Conservation (phyloP, 2,329 filamentous ascomycete species). For the Pseudonectria foliicola region DNA sequence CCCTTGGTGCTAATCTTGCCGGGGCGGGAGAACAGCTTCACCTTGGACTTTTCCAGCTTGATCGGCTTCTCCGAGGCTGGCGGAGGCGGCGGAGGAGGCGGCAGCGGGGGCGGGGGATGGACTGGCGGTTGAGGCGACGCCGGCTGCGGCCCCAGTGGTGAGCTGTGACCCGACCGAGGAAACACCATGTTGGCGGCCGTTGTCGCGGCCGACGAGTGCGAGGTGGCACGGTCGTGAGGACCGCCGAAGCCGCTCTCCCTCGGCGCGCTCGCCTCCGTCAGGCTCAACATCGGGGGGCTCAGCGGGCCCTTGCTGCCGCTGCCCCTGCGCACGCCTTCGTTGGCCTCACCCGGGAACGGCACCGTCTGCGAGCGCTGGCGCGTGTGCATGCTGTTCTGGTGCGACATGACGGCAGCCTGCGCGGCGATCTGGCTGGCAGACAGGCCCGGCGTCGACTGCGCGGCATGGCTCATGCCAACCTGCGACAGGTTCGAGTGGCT, state of each 20-base stretch:
- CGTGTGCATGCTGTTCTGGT: conserved; percentile 43
- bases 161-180: conserved; percentile 53
- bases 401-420: conserved; percentile 66
- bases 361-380: conserved; percentile 71
- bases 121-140: conserved; percentile 27
- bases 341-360: conserved; percentile 45
- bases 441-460: conserved; percentile 31
- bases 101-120: conserved; percentile 33
- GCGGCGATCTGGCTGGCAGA: conserved; percentile 73
- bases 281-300: conserved; percentile 55
- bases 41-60: conserved; percentile 65
- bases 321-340: conserved; percentile 37
- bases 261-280: conserved; percentile 59
- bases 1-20: conserved; percentile 68
- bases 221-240: conserved; percentile 52
- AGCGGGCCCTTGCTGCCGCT: conserved; percentile 43
- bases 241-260: conserved; percentile 52
- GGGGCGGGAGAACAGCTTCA: conserved; percentile 74
- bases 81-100: conserved; percentile 31
- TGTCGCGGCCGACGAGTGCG: conserved; percentile 58
- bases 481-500: conserved; percentile 48
- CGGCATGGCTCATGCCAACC: conserved; percentile 37
- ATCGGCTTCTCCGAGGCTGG: conserved; percentile 48
- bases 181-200: conserved; percentile 68
- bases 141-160: conserved; percentile 35